Conservation (phyloP, 2,329 filamentous ascomycete species). For the Colletotrichum higginsianum region DNA sequence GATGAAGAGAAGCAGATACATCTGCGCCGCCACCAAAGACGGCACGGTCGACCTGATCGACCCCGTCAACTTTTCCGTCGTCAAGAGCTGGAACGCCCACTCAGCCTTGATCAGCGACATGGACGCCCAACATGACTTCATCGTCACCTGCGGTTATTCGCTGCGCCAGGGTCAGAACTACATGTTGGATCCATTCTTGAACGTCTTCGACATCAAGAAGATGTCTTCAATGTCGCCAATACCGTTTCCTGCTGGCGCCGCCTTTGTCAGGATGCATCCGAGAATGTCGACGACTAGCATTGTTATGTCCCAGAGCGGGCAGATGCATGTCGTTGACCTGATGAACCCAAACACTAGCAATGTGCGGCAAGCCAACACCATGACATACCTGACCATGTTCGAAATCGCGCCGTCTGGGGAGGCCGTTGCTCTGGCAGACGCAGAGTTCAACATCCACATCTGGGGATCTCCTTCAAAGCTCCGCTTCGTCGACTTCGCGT, state of each 20-base stretch:
- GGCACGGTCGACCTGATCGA: constrained; percentile 91
- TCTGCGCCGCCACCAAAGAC: constrained; percentile 89
- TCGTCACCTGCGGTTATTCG: constrained; percentile 96
- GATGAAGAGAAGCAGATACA: constrained; percentile 92
- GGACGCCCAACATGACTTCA: constrained; percentile 95
- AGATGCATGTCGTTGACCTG: constrained; percentile 95
- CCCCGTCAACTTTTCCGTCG: constrained; percentile 80
- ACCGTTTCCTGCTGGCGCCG: constrained; percentile 91
- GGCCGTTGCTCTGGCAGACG: constrained; percentile 85
- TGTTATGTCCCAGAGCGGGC: constrained; percentile 90
- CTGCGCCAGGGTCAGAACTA: constrained; percentile 80
- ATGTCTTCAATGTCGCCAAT: constrained; percentile 90
- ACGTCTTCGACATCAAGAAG: constrained; percentile 96
- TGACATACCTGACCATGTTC: constrained; percentile 82
- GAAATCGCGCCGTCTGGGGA: constrained; percentile 92
- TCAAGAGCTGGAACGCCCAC: constrained; percentile 93
- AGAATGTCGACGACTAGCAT: constrained; percentile 96
- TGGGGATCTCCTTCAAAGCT: constrained; percentile 92
- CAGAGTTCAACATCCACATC: constrained; percentile 83
- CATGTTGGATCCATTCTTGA: constrained; percentile 92
- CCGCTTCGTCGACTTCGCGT: constrained; percentile 86
- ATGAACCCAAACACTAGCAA: constrained; percentile 93
- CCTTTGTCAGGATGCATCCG: constrained; percentile 96
- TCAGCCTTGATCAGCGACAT: constrained; percentile 93
- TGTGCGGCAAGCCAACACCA: constrained; percentile 82